These are phyloP conservation scores for Tuber umbilicatum DNA, from an alignment of 495 filamentous ascomycete species.

Conservation along the genomic window DNA sequence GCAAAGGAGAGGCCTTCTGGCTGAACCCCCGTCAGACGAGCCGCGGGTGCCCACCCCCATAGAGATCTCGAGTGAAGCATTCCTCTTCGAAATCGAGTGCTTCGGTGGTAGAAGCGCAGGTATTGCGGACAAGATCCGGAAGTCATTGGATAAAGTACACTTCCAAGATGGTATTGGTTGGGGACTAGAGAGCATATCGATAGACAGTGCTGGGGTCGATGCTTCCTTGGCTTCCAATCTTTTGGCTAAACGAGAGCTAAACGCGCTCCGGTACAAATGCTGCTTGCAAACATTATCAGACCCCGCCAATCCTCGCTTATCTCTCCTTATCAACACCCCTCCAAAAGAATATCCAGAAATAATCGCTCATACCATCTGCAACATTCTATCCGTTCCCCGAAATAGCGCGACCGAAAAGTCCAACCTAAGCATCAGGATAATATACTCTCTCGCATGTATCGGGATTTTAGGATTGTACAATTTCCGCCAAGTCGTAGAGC, in stretches of 20 bases:
- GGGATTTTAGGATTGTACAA: conserved; percentile 39
- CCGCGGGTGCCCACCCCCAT: conserved; percentile 34
- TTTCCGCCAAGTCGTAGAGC: conserved; percentile 29
- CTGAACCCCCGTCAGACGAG: conserved; percentile 19
- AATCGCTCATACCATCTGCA: conserved; percentile 34
- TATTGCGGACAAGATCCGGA: conserved; percentile 25
- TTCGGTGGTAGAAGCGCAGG: conserved; percentile 27
- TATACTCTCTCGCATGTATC: conserved; percentile 40
- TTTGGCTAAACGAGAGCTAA: conserved; percentile 27
- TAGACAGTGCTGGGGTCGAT: conserved; percentile 25
- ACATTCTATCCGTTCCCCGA: conserved; percentile 34
- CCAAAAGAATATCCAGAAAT: conserved; percentile 34
- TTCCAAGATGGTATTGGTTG: conserved; percentile 16
- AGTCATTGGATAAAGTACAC: conserved; percentile 23
- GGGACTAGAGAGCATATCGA: conserved; percentile 16
- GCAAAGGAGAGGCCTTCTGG: conserved; percentile 27
- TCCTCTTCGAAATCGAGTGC: conserved; percentile 33
- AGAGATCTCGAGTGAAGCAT: conserved; percentile 28
- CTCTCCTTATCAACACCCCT: conserved; percentile 13
- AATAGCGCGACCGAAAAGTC: conserved; percentile 25
- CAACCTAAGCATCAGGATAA: conserved; percentile 34
- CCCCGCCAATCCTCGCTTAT: conserved; percentile 25
- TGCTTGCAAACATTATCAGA: conserved; percentile 33
- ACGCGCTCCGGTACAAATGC: conserved; percentile 35
- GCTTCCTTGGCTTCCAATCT: conserved; percentile 34